Evolutionary conservation across 495 filamentous ascomycete genomes (phyloP).

Genomic region (Bombardia bombarda): DNA sequence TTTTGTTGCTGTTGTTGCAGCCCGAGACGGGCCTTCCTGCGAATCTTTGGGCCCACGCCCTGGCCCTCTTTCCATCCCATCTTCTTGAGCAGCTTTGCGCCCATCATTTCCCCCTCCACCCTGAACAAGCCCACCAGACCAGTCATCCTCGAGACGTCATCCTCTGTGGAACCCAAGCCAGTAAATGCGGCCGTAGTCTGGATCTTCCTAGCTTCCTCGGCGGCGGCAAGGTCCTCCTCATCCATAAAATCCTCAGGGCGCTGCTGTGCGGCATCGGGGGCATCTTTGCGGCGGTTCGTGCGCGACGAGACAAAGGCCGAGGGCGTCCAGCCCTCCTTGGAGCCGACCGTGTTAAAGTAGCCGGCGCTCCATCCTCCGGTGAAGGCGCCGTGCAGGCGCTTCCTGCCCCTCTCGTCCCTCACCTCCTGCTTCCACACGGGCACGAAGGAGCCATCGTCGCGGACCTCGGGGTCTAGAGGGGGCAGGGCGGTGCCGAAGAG

Average conservation of each 20-base stretch:
- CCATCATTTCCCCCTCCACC: constrained; percentile 76
- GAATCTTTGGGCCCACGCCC: constrained; percentile 84
- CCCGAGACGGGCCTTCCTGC: constrained; percentile 63
- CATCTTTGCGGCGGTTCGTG: constrained; percentile 65
- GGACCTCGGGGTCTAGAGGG: constrained; percentile 62
- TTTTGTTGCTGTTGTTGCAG: no score
- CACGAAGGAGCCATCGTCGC: constrained; percentile 90
- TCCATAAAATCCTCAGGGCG: constrained; percentile 95
- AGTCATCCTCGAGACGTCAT: constrained; percentile 40
- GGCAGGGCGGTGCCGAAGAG: constrained; percentile 83
- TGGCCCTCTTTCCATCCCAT: constrained; percentile 98
- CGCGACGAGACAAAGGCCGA: constrained; percentile 88
- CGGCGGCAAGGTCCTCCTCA: constrained; percentile 88
- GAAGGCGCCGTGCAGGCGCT: constrained; percentile 91
- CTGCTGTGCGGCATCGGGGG: constrained; percentile 41
- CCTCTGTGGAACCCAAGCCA: constrained; percentile 65
- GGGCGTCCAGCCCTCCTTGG: constrained; percentile 96
- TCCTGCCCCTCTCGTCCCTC: constrained; percentile 83
- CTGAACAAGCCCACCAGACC: constrained; percentile 71
- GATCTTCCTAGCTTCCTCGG: constrained; percentile 64
- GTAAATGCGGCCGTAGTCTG: constrained; percentile 66
- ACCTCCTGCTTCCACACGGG: constrained; percentile 98
- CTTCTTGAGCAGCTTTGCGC: constrained; percentile 73
- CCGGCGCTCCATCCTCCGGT: constrained; percentile 96
- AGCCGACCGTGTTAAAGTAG: constrained; percentile 97